Conservation (phyloP, 192 early-diverging fungal species). For the Podila horticola region DNA sequence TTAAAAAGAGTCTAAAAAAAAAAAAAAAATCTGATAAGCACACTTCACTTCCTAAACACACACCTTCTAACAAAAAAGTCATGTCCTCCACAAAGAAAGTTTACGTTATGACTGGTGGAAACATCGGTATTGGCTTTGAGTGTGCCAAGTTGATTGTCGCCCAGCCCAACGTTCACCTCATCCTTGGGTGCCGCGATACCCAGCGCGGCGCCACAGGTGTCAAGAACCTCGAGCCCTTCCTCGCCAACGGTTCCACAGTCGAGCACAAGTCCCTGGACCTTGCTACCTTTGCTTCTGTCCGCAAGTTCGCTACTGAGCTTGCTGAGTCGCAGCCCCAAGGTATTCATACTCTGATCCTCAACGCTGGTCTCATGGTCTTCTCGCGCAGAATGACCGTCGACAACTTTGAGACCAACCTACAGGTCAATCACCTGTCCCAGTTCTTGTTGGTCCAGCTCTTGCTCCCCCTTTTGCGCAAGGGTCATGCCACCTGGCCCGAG, state of each 20-base stretch:
- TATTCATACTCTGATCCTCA: constrained; percentile 32
- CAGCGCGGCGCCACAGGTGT: constrained; percentile 18
- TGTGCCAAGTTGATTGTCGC: constrained; percentile 19
- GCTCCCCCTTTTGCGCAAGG: constrained; percentile 14
- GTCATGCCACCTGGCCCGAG: constrained; percentile 9
- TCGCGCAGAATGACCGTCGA: constrained; percentile 41
- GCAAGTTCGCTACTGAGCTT: constrained; percentile 33
- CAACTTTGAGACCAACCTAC: constrained; percentile 44
- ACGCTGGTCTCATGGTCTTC: constrained; percentile 33
- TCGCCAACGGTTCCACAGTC: constrained; percentile 6
- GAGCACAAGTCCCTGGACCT: constrained; percentile 41
- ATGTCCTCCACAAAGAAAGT: constrained; percentile 12
- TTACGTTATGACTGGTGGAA: constrained; percentile 37
- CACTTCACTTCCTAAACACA: background rate
- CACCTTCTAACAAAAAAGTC: background rate
- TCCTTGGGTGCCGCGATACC: constrained; percentile 27
- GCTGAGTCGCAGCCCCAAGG: constrained; percentile 26
- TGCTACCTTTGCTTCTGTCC: constrained; percentile 45
- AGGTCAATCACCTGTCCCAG: constrained; percentile 52
- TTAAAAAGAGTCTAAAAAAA: too few relatives aligned
- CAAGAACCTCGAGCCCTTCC: constrained; percentile 14
- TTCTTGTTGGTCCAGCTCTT: constrained; percentile 41
- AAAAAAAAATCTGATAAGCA: too few relatives aligned
- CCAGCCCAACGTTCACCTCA: constrained; percentile 17
- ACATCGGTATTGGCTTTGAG: constrained; percentile 56